Evolutionary conservation across 2,329 filamentous ascomycete genomes (phyloP).

Genomic region (Ophiostoma tasmaniense): DNA sequence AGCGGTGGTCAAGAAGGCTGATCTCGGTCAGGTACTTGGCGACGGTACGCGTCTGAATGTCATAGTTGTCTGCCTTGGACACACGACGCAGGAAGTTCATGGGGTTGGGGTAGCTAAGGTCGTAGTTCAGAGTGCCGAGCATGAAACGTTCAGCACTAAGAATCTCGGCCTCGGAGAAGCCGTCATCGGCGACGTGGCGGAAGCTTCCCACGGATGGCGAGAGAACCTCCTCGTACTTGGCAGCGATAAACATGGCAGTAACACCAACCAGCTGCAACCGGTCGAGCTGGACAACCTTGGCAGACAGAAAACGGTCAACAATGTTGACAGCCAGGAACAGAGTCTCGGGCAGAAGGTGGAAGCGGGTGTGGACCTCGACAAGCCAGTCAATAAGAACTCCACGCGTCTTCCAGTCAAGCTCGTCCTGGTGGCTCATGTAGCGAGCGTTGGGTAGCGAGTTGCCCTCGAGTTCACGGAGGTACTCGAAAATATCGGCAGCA

Average conservation of each 20-base stretch:
- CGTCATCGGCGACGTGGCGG: slow-evolving; percentile 91
- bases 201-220: slow-evolving; percentile 97
- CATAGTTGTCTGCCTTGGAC: slow-evolving; percentile 98
- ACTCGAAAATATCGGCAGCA: slow-evolving; percentile 93
- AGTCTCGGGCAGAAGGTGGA: slow-evolving; percentile 90
- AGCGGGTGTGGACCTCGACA: slow-evolving; percentile 94
- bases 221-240: slow-evolving; percentile 97
- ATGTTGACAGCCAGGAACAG: slow-evolving; percentile 96
- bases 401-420: slow-evolving; percentile 97
- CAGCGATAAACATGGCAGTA: slow-evolving; percentile 98
- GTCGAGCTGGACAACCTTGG: slow-evolving; percentile 91
- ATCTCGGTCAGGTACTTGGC: slow-evolving; percentile 98
- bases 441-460: slow-evolving; percentile 74
- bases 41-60: slow-evolving; percentile 92
- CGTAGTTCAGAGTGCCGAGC: slow-evolving; percentile 83
- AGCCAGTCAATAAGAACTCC: slow-evolving; percentile 97
- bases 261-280: slow-evolving; percentile 94
- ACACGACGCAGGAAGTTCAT: slow-evolving; percentile 99
- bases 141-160: slow-evolving; percentile 95
- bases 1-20: slow-evolving; percentile 86
- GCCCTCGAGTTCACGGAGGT: slow-evolving; percentile 78
- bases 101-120: slow-evolving; percentile 96
- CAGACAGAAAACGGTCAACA: slow-evolving; percentile 92
- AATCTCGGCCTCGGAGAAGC: slow-evolving; percentile 91
- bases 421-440: slow-evolving; percentile 92